These are phyloP conservation scores for Saccharata proteae DNA, from an alignment of 2,329 filamentous ascomycete genomes.

Conservation along the genomic window DNA sequence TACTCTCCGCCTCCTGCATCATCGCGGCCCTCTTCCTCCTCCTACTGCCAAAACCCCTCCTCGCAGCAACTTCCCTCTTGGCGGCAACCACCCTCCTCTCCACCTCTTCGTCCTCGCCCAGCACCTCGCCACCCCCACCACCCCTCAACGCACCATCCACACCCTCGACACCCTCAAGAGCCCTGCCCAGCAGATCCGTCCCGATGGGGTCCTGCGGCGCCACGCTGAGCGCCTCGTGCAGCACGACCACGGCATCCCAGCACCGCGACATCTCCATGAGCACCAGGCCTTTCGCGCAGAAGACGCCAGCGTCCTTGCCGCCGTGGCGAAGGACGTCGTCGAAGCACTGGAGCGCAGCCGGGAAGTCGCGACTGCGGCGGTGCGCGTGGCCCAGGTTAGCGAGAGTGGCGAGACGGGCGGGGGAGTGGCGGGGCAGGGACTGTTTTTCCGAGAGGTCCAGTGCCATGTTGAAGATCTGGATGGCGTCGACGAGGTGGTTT, in stretches of 20 bases:
- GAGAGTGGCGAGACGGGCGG: constrained; percentile 68
- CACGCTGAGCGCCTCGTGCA: constrained; percentile 76
- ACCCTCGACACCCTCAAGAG: constrained; percentile 31
- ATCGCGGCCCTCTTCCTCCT: constrained; percentile 2
- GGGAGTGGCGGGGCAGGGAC: constrained; percentile 56
- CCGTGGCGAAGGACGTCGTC: constrained; percentile 77
- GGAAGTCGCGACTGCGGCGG: constrained; percentile 55
- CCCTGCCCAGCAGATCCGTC: constrained; percentile 63
- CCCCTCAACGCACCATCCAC: constrained; percentile 10
- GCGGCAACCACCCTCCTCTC: constrained; percentile 4
- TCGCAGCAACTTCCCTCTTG: constrained; percentile 5
- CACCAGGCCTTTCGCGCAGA: constrained; percentile 73
- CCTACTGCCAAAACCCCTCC: constrained; percentile 3
- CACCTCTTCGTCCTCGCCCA: constrained; percentile 11
- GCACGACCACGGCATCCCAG: constrained; percentile 65
- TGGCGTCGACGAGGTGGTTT: constrained; percentile 61
- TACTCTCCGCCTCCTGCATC: constrained; percentile 4
- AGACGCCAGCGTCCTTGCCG: constrained; percentile 65
- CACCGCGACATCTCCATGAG: constrained; percentile 63
- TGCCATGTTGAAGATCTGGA: constrained; percentile 65
- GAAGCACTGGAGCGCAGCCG: constrained; percentile 67
- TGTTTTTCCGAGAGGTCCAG: constrained; percentile 69
- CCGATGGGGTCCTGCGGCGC: constrained; percentile 70
- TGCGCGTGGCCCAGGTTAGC: constrained; percentile 86
- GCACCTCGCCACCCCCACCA: too few species aligned